Percentiles rank a stretch among this genome's conserved stretches.
phyloP scores from a whole-genome alignment of 1,139 yeast genomes.

The Yamadazyma buinensis region DNA sequence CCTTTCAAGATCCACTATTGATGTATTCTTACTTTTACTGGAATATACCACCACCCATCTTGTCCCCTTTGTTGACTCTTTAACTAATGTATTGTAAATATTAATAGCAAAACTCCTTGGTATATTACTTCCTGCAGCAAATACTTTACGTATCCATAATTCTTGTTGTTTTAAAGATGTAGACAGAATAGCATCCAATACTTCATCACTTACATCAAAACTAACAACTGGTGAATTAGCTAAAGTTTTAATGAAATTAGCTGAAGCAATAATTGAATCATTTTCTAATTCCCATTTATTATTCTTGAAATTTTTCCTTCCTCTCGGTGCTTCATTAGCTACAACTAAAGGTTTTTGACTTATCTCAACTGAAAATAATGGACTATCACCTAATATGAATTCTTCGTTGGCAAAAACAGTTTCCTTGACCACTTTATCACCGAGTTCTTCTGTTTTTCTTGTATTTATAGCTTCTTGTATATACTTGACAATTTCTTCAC shows the following conservation, averaged over 20 bases:
- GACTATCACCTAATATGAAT: constrained; percentile 19
- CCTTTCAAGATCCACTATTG: constrained; percentile 63
- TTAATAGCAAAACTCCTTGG: constrained; percentile 77
- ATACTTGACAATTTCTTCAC: constrained; percentile 56
- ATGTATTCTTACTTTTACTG: constrained; percentile 67
- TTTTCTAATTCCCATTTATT: constrained; percentile 82
- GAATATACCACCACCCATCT: constrained; percentile 73
- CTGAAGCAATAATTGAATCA: constrained; percentile 61
- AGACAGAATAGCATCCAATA: constrained; percentile 72
- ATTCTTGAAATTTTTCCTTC: constrained; percentile 68
- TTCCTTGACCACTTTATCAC: constrained; percentile 5
- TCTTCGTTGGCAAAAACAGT: constrained; percentile 8
- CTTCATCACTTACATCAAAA: constrained; percentile 79
- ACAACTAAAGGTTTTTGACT: constrained; percentile 61
- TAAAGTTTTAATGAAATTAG: constrained; percentile 49
- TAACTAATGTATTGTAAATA: constrained; percentile 65
- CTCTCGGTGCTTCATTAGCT: constrained; percentile 69
- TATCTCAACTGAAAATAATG: constrained; percentile 35
- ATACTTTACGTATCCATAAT: constrained; percentile 85
- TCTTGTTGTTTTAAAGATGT: constrained; percentile 76
- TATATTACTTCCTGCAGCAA: constrained; percentile 51
- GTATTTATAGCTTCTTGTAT: constrained; percentile 44
- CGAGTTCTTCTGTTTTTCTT: constrained; percentile 13
- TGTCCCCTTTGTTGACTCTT: constrained; percentile 68
- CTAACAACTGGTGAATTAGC: constrained; percentile 67